Conservation (phyloP, 495 filamentous ascomycete species). For the Hyphodiscus hymeniophilus region DNA sequence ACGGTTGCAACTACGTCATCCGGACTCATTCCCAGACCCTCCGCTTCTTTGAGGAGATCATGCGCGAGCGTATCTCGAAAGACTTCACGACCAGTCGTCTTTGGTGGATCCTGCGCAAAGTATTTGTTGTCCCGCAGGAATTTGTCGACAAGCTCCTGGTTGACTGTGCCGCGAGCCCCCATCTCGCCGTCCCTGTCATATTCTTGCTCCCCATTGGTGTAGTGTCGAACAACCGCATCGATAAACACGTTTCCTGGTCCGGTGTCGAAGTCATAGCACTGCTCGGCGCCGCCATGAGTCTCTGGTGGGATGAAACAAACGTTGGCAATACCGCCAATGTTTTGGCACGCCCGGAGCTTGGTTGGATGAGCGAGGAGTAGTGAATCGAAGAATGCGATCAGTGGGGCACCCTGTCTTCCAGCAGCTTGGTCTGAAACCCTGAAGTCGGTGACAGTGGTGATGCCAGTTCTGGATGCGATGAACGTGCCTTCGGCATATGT, state of each 20-base stretch:
- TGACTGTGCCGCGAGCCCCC: conserved; percentile 41
- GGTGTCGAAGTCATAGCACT: conserved; percentile 44
- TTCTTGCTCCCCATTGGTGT: conserved; percentile 34
- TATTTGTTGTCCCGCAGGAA: conserved; percentile 39
- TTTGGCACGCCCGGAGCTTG: conserved; percentile 50
- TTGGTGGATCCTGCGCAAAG: conserved; percentile 41
- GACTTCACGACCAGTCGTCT: conserved; percentile 51
- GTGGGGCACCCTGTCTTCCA: conserved; percentile 38
- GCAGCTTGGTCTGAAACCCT: conserved; percentile 35
- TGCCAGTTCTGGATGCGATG: conserved; percentile 31
- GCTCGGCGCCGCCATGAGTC: conserved; percentile 36
- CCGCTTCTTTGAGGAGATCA: conserved; percentile 37
- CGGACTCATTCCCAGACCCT: conserved; percentile 32
- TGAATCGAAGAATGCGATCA: conserved; percentile 42
- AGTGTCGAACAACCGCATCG: conserved; percentile 37
- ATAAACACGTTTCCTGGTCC: conserved; percentile 41
- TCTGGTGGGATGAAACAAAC: conserved; percentile 51
- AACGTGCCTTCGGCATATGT: conserved; percentile 38
- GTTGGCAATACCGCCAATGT: conserved; percentile 52
- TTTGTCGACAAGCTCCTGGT: conserved; percentile 44
- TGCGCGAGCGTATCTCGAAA: conserved; percentile 46
- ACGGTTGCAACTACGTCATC: conserved; percentile 48
- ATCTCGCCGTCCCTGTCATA: conserved; percentile 43
- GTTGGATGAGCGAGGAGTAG: conserved; percentile 47
- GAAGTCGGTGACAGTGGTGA: conserved; percentile 38